A percentile compares a stretch with the other conserved stretches of the same genome.
Conservation (phyloP, 2,329 filamentous ascomycete genomes). For the Westerdykella sp. region DNA sequence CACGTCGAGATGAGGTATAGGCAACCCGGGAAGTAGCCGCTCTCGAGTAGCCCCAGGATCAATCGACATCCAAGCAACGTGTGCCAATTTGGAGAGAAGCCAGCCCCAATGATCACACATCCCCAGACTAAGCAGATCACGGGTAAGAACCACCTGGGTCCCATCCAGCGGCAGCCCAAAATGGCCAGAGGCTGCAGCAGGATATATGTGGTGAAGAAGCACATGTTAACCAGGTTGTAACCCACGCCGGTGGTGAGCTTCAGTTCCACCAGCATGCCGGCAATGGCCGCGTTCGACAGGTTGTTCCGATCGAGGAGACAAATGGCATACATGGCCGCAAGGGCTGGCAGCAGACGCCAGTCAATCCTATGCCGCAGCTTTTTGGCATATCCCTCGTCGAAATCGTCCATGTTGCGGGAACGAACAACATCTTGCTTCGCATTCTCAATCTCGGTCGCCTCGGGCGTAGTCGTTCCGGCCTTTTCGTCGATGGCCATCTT, state of each 20-base stretch:
- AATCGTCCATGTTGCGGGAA: background rate
- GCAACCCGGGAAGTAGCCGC: slow-evolving; percentile 25
- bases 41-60: slow-evolving; percentile 20
- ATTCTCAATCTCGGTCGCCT: too few relatives aligned
- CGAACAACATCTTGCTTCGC: background rate
- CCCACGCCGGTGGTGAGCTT: slow-evolving; percentile 15
- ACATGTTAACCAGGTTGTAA: slow-evolving; percentile 20
- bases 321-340: slow-evolving; percentile 22
- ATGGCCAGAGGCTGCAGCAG: slow-evolving; percentile 21
- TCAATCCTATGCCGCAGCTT: slow-evolving; percentile 19
- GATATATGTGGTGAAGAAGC: slow-evolving; percentile 25
- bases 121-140: slow-evolving; percentile 23
- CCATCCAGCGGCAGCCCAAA: slow-evolving; percentile 19
- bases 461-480: too few relatives aligned
- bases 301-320: slow-evolving; percentile 24
- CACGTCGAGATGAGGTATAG: slow-evolving; percentile 26
- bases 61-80: slow-evolving; percentile 16
- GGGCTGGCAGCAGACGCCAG: slow-evolving; percentile 18
- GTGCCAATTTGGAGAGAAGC: slow-evolving; percentile 20
- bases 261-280: slow-evolving; percentile 23
- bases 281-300: slow-evolving; percentile 22
- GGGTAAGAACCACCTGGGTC: slow-evolving; percentile 23
- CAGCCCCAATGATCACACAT: slow-evolving; percentile 22
- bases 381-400: slow-evolving; percentile 15
- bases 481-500: too few relatives aligned